phyloP scores from a whole-genome alignment of 1,284 basidiomycete species.

The Heliocybe sulcata region DNA sequence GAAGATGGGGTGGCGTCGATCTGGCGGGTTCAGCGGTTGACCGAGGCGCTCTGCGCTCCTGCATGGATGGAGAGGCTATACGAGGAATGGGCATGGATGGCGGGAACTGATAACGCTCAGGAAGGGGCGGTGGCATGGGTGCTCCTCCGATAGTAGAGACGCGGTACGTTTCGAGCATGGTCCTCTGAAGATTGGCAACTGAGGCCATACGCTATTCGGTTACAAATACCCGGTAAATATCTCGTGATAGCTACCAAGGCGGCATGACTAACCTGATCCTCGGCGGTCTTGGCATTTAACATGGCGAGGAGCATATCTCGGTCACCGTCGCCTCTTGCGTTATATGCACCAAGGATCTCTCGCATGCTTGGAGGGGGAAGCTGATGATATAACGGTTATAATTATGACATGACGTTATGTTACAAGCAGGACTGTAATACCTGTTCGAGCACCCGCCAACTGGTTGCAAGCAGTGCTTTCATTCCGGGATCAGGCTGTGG shows the following conservation, averaged over 20 bases:
- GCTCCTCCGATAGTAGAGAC: constrained; percentile 11
- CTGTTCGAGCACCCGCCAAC: constrained; percentile 1
- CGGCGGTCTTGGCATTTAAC: constrained; percentile 83
- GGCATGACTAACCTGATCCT: constrained; percentile 63
- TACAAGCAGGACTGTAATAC: neutral
- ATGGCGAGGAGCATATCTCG: constrained; percentile 83
- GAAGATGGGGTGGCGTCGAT: neutral
- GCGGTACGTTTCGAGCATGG: constrained; percentile 59
- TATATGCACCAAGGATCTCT: constrained; percentile 82
- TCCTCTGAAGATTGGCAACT: constrained; percentile 57
- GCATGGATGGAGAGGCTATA: neutral
- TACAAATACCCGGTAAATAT: constrained; percentile 8
- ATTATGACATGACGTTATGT: neutral
- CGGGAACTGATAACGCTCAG: neutral
- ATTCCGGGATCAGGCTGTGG: neutral
- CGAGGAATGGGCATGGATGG: neutral
- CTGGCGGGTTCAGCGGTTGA: neutral
- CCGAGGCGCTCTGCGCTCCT: neutral
- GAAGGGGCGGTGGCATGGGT: too few relatives aligned
- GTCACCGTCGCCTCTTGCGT: constrained; percentile 79
- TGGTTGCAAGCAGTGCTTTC: neutral
- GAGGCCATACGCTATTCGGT: constrained; percentile 56
- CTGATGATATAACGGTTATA: constrained; percentile 26
- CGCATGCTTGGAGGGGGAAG: constrained; percentile 71
- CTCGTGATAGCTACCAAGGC: constrained; percentile 5